Evolutionary conservation across 331 rosid species (phyloP).

Genomic region (Quercus phellos): DNA sequence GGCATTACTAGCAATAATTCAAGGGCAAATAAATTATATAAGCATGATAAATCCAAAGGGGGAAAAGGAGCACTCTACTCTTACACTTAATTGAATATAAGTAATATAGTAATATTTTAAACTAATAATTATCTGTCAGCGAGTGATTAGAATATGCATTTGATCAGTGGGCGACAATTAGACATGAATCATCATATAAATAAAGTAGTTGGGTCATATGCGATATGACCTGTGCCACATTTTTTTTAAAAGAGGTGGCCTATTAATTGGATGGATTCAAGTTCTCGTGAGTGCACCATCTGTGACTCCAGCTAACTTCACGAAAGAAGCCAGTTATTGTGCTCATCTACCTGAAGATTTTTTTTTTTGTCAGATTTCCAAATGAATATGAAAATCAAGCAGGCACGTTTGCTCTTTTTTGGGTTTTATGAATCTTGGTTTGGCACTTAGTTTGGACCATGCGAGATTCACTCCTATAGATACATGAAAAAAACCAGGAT

Average conservation of each 20-base stretch:
- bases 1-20: slow-evolving; percentile 5
- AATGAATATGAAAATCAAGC: neutral
- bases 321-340: slow-evolving; percentile 22
- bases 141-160: slow-evolving; percentile 34
- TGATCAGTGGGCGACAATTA: slow-evolving; percentile 69
- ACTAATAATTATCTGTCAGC: slow-evolving; percentile 22
- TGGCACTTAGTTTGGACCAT: slow-evolving; percentile 22
- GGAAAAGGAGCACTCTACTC: slow-evolving; percentile 1
- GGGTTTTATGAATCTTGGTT: slow-evolving; percentile 18
- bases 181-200: slow-evolving; percentile 35
- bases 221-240: slow-evolving; percentile 33
- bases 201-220: slow-evolving; percentile 41
- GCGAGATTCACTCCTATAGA: slow-evolving; percentile 9
- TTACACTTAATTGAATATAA: slow-evolving; percentile 11
- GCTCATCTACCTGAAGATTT: neutral
- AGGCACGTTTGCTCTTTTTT: neutral
- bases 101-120: slow-evolving; percentile 14
- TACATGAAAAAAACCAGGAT: neutral
- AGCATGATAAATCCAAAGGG: slow-evolving; percentile 29
- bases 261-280: slow-evolving; percentile 33
- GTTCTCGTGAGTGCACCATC: slow-evolving; percentile 39
- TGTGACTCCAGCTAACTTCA: slow-evolving; percentile 29
- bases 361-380: slow-evolving; percentile 10
- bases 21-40: slow-evolving; percentile 2
- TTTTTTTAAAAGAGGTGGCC: slow-evolving; percentile 14